These are phyloP conservation scores for Tulasnella sp. DNA, from an alignment of 768 basidiomycete species.

Conservation along the genomic window DNA sequence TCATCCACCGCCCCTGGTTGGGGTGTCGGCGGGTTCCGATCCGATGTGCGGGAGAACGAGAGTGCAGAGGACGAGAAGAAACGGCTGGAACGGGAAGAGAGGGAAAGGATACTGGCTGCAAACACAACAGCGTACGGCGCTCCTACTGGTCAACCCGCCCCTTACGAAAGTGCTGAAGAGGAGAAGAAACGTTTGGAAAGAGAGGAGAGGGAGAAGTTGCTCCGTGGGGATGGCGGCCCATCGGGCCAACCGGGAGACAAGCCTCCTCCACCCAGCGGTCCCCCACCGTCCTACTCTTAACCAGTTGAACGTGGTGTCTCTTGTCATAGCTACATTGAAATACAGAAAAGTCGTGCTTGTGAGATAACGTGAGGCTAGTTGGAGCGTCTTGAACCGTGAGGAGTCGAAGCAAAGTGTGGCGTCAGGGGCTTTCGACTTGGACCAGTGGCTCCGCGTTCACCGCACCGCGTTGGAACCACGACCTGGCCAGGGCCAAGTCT, in stretches of 20 bases:
- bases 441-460: conserved; percentile 7
- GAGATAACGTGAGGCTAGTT: not conserved
- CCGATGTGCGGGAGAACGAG: conserved; percentile 30
- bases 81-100: conserved; percentile 20
- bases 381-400: not conserved
- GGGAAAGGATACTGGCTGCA: conserved; percentile 13
- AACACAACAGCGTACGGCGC: conserved; percentile 25
- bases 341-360: not conserved
- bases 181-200: conserved; percentile 68
- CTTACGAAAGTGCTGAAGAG: conserved; percentile 56
- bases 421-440: conserved; percentile 8
- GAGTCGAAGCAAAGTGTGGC: not conserved
- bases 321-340: not conserved
- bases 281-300: not conserved
- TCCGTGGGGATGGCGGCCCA: conserved; percentile 32
- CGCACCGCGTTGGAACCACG: not conserved
- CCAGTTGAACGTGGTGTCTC: not conserved
- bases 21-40: conserved; percentile 8
- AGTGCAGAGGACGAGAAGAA: conserved; percentile 30
- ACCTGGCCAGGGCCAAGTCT: not conserved
- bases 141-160: conserved; percentile 36
- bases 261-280: conserved; percentile 2
- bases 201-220: conserved; percentile 57
- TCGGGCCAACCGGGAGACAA: not conserved
- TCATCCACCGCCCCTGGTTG: not conserved